Base-by-base conservation (phyloP, 352 stramenopile species). In the Achlya hypogyna region DNA sequence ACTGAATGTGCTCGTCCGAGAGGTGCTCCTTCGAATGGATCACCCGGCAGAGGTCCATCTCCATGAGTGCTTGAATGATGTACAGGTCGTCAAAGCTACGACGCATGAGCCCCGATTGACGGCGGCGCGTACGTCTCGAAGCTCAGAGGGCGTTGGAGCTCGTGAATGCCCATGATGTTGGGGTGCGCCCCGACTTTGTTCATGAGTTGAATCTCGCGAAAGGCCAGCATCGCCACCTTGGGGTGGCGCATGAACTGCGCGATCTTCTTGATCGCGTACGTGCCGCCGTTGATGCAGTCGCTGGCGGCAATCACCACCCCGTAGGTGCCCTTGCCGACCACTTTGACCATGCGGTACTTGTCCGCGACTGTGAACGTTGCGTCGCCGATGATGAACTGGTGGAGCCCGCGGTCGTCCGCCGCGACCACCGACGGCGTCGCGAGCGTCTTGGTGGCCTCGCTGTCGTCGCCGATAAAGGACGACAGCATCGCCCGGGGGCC, bases 1-100 rank as follows among this genome's bases (percentile, higher is more conserved):
- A 98, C 78, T 98, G 89, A 27, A 97, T 82, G 69, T 98, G 95
- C 67, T 98, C 93, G 51, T 97, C 91, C 27, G 78, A 96, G 42
- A 98, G 75, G 65, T 84, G 89, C 70, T 91, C 80, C 40, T 91
- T 89, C 59, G 83, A 93, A 71, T 95, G 84, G 53, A 95, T 93
- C 38, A 95, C 78, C 25, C 86, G 83, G 62, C 84, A 90, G 62
- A 99, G 71, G 72, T 99, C 96, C 34, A 94, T 99, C 72, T 98
- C 96, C 96, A 99, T 99, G 47, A 99, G 86, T 43, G 97, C 89
- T 70, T 95, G 84, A 49, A 98, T 97, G 69, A 99, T 98, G 75
- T 99, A 99, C 25, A 99, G 75, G 75, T 99, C 96, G 70, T 98
- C 84, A 71, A 98, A 99, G 58, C 89, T 65, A 65, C 45, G 29